Evolutionary conservation across 1,284 basidiomycete species (phyloP).

Genomic region (Ustilago tritici): DNA sequence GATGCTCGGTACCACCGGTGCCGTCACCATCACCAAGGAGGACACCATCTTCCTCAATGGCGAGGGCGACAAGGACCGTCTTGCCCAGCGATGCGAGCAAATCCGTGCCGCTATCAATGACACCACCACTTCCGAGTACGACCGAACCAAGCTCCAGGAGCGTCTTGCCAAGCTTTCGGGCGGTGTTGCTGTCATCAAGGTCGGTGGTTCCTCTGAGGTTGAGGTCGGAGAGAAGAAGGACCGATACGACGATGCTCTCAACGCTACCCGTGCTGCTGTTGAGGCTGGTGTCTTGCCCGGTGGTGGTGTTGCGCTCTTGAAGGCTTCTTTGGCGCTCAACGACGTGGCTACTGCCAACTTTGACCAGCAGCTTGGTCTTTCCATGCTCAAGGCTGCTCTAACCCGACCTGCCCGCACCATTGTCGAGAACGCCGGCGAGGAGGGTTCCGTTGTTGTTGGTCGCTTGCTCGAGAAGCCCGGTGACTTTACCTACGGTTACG

Average conservation of each 20-base stretch:
- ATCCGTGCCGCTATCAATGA: conserved; percentile 88
- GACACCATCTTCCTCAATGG: conserved; percentile 98
- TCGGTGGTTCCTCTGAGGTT: conserved; percentile 92
- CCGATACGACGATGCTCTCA: conserved; percentile 95
- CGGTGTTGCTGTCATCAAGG: conserved; percentile 98
- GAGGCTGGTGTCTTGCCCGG: conserved; percentile 95
- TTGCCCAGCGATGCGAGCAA: conserved; percentile 80
- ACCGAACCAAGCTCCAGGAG: conserved; percentile 95
- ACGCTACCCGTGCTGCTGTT: conserved; percentile 95
- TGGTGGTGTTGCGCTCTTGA: conserved; percentile 90
- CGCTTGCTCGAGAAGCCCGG: conserved; percentile 70
- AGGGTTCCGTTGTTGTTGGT: conserved; percentile 91
- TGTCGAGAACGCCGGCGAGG: conserved; percentile 93
- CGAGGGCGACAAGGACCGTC: conserved; percentile 71
- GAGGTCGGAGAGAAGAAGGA: conserved; percentile 99
- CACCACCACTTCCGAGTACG: conserved; percentile 88
- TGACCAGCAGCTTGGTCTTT: conserved; percentile 95
- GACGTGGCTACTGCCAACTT: conserved; percentile 88
- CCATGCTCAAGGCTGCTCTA: conserved; percentile 89
- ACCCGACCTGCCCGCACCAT: conserved; percentile 84
- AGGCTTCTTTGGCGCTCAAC: conserved; percentile 86
- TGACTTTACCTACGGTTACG: conserved; percentile 77
- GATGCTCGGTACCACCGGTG: conserved; percentile 90
- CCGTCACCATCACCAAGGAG: conserved; percentile 96
- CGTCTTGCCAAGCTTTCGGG: conserved; percentile 94